Conservation (phyloP, 495 filamentous ascomycete genomes). For the Jackrogersella minutella region DNA sequence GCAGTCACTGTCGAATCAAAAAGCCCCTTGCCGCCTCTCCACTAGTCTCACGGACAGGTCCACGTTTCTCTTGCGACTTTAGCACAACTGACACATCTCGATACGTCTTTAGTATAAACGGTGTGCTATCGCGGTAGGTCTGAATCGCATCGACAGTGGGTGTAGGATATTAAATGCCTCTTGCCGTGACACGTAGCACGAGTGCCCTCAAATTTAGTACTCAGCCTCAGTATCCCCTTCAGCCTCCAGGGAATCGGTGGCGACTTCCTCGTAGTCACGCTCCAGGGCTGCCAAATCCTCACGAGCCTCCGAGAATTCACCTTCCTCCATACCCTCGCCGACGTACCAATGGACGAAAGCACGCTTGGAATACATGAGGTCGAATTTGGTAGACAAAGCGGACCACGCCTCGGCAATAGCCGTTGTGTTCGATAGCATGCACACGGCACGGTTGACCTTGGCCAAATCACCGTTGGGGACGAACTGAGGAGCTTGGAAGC, state of each 20-base stretch:
- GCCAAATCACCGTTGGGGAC: slow-evolving; percentile 97
- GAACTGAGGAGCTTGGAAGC: slow-evolving; percentile 95
- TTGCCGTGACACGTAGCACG: slow-evolving; percentile 37
- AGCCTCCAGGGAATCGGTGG: slow-evolving; percentile 90
- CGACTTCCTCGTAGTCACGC: slow-evolving; percentile 99
- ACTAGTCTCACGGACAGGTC: slow-evolving; percentile 27
- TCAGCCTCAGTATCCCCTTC: slow-evolving; percentile 91
- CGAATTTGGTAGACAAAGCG: slow-evolving; percentile 96
- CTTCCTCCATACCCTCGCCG: slow-evolving; percentile 99
- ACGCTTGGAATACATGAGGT: slow-evolving; percentile 99
- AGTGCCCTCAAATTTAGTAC: slow-evolving; percentile 71
- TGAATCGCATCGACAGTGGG: slow-evolving; percentile 34
- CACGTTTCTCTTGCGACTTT: slow-evolving; percentile 24
- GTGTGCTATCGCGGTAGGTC: slow-evolving; percentile 36
- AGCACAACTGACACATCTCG: slow-evolving; percentile 30
- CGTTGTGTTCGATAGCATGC: slow-evolving; percentile 99
- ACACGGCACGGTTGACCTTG: slow-evolving; percentile 96
- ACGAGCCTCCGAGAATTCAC: slow-evolving; percentile 98
- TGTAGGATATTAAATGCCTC: slow-evolving; percentile 38
- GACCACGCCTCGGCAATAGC: slow-evolving; percentile 99
- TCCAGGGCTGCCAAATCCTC: slow-evolving; percentile 98
- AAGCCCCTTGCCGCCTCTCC: slow-evolving; percentile 32
- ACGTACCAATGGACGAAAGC: slow-evolving; percentile 99
- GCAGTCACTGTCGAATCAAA: slow-evolving; percentile 40
- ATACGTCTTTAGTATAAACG: slow-evolving; percentile 28